Evolutionary conservation across 139 green algal genomes (phyloP), one percentile per base, ranked within the genome.

Genomic region (Tetraselmis chui): DNA sequence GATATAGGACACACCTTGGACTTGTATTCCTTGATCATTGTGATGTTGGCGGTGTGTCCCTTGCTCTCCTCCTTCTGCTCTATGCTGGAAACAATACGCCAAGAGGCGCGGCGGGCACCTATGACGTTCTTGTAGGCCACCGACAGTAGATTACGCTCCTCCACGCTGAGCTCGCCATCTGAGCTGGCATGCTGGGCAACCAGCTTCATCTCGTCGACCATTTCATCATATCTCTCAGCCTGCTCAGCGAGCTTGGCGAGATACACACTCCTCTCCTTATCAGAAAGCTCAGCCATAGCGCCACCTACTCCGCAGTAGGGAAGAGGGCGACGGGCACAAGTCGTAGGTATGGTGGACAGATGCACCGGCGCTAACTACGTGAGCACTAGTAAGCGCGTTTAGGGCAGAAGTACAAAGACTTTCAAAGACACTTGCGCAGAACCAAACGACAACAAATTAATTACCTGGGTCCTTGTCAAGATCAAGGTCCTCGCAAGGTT

Each of bases 51-150:
- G 79, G 96, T 92, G 81, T 98, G 98, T 81, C 95, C 95, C 89
- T 99, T 99, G 90, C 88, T 92, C 88, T 99, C 94, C 90, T 99
- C 97, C 90, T 99, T 99, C 89, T 98, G 95, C 92, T 99, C 97
- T 85, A 99, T 99, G 86, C 88, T 96, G 83, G 93, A 97, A 79
- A 99, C 93, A 85, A 99, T 99, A 45, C 97, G 89, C 97, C 97
- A 99, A 59, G 93, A 98, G 1, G 96, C 96, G 29, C 96, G 89
- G 31, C 96, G 91, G 1, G 96, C 94, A 28, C 95, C 96, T 87
- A 99, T 98, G 30, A 99, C 95, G 87, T 99, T 99, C 90, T 99
- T 98, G 93, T 98, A 98, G 23, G 95, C 97, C 76, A 99, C 97
- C 27, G 90, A 97, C 5, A 99, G 92, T 85, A 99, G 92, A 90